Base-by-base conservation (phyloP, 306 rosid genomes). In the Datisca glomerata region DNA sequence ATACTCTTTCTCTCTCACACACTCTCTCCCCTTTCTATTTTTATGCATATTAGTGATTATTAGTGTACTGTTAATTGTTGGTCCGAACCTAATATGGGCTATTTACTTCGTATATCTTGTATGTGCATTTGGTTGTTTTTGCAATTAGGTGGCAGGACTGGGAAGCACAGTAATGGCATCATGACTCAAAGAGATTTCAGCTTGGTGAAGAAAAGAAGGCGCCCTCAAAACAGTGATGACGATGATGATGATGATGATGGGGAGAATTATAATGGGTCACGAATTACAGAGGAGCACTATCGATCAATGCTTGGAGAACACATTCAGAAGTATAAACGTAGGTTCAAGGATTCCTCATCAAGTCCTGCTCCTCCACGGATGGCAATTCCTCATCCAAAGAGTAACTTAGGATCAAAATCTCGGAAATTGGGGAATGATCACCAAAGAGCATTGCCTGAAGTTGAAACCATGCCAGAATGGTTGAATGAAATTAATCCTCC, bases 271-370 rank as follows among this genome's bases (percentile, higher is more conserved):
- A 43, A 64, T 35, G 40, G 71, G 54, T 51, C 78, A 15, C 76
- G 28, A 53, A 63, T 70, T 61, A 84, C 79, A 0, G 98, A 91
- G 70, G 96, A 91, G 35, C 66, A 76, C 45, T 91, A 91, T 51
- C 57, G 96, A 25, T 71, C 89, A 49, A 91, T 91, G 96, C 86
- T 91, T 16, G 94, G 98, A 51, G 98, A 84, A 37, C 98, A 91
- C 68, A 62, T 84, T 60, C 75, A 80, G 69, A 78, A 78, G 53
- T 84, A 80, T 58, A 80, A 75, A 70, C 73, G 93, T 73, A 91
- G 94, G 81, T 54, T 51, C 57, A 91, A 80, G 81, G 92, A 78
- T 43, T 48, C 81, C 39, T 68, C 77, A 0, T 49, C 72, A 18
- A 61, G 68, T 68, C 85, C 84, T 51, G 79, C 59, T 34, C 78